A percentile compares a stretch with the other conserved stretches of the same genome.
phyloP scores from a whole-genome alignment of 768 basidiomycete species.

The Tulasnella sp. region DNA sequence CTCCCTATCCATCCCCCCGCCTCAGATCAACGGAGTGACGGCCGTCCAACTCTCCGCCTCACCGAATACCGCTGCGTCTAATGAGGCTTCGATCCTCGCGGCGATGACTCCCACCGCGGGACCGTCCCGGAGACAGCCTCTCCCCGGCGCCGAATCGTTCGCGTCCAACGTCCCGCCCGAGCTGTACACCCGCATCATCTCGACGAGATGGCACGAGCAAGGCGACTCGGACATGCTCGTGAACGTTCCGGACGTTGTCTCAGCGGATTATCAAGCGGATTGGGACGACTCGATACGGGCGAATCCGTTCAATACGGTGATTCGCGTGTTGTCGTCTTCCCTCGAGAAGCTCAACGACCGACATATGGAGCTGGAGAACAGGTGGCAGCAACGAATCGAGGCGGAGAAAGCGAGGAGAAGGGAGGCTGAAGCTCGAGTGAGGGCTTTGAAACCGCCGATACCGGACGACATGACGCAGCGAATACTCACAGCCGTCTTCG shows the following conservation, averaged over 20 bases:
- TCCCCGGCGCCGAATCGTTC: background rate
- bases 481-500: constrained; percentile 26
- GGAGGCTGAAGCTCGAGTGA: background rate
- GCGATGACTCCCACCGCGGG: background rate
- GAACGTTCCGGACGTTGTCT: constrained; percentile 2
- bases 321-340: constrained; percentile 61
- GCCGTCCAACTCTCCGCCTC: background rate
- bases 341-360: constrained; percentile 45
- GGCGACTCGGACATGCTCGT: constrained; percentile 60
- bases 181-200: constrained; percentile 34
- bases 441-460: background rate
- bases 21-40: background rate
- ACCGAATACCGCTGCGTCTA: background rate
- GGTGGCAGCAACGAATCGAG: constrained; percentile 45
- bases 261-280: background rate
- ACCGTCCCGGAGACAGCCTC: background rate
- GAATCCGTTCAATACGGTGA: constrained; percentile 45
- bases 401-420: constrained; percentile 35
- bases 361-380: constrained; percentile 49
- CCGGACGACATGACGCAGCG: background rate
- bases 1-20: constrained; percentile 7
- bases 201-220: constrained; percentile 65
- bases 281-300: background rate
- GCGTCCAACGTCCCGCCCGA: background rate
- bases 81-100: background rate